These are phyloP conservation scores for Alternaria solani DNA, from an alignment of 2,329 filamentous ascomycete species.

Conservation along the genomic window DNA sequence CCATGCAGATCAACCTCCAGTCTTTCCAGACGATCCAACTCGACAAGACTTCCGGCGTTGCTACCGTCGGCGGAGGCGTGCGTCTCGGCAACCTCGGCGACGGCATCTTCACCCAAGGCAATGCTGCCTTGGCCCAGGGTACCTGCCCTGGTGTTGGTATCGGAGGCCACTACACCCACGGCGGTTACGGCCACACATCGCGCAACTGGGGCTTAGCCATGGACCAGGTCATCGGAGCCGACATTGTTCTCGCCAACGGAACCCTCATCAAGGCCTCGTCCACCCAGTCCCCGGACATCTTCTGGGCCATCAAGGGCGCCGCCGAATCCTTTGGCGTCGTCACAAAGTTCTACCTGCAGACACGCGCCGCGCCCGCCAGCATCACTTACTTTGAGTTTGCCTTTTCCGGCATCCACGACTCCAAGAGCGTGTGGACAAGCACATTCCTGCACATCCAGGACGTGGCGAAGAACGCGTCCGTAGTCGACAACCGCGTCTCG, in stretches of 20 bases:
- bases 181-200: constrained; percentile 48
- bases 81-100: constrained; percentile 55
- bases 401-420: constrained; percentile 35
- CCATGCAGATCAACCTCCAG: constrained; percentile 59
- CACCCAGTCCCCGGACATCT: constrained; percentile 51
- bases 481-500: constrained; percentile 53
- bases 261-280: constrained; percentile 47
- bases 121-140: constrained; percentile 59
- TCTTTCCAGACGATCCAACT: constrained; percentile 56
- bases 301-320: constrained; percentile 54
- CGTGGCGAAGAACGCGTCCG: constrained; percentile 50
- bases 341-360: constrained; percentile 49
- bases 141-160: constrained; percentile 59
- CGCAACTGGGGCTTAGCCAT: constrained; percentile 49
- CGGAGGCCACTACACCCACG: constrained; percentile 49
- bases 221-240: constrained; percentile 45
- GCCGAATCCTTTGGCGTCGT: constrained; percentile 54
- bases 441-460: constrained; percentile 54
- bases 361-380: constrained; percentile 35
- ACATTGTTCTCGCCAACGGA: constrained; percentile 53
- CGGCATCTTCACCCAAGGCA: constrained; percentile 45
- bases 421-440: constrained; percentile 45
- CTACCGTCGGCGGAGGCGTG: constrained; percentile 59
- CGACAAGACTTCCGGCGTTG: constrained; percentile 52
- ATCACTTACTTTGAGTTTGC: constrained; percentile 42